Percentiles rank a stretch among this genome's conserved stretches.
phyloP scores from a whole-genome alignment of 306 rosid genomes.

The Cucurbita ficifolia region DNA sequence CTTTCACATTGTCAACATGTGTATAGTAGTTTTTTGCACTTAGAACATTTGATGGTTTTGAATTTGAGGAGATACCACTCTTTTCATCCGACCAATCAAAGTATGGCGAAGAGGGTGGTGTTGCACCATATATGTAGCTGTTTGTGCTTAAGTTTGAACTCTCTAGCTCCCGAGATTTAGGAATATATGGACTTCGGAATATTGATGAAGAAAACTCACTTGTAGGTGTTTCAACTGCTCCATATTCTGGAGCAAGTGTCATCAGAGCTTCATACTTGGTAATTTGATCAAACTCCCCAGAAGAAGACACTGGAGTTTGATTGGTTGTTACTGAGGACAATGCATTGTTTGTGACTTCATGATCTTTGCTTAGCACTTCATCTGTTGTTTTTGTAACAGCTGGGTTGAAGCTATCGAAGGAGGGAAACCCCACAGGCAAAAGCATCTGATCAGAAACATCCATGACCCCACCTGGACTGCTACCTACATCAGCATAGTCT shows the following conservation, averaged over 20 bases:
- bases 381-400: conserved; percentile 43
- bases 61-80: conserved; percentile 29
- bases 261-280: conserved; percentile 88
- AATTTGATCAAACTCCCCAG: conserved; percentile 75
- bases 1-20: conserved; percentile 51
- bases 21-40: conserved; percentile 52
- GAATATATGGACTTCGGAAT: conserved; percentile 76
- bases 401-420: conserved; percentile 67
- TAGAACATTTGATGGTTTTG: conserved; percentile 30
- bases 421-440: conserved; percentile 54
- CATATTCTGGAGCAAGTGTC: conserved; percentile 92
- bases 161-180: conserved; percentile 51
- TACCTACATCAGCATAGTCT: conserved; percentile 59
- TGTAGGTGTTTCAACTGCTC: conserved; percentile 80
- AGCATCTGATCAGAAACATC: conserved; percentile 68
- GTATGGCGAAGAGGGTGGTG: conserved; percentile 70
- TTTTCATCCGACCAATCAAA: conserved; percentile 60
- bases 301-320: conserved; percentile 39
- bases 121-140: conserved; percentile 69
- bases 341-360: conserved; percentile 34
- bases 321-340: conserved; percentile 28
- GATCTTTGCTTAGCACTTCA: conserved; percentile 48
- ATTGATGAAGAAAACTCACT: conserved; percentile 62
- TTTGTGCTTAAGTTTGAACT: conserved; percentile 58
- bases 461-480: conserved; percentile 65